Conservation (phyloP, 805 yeast species). For the Alloascoidea africana region DNA sequence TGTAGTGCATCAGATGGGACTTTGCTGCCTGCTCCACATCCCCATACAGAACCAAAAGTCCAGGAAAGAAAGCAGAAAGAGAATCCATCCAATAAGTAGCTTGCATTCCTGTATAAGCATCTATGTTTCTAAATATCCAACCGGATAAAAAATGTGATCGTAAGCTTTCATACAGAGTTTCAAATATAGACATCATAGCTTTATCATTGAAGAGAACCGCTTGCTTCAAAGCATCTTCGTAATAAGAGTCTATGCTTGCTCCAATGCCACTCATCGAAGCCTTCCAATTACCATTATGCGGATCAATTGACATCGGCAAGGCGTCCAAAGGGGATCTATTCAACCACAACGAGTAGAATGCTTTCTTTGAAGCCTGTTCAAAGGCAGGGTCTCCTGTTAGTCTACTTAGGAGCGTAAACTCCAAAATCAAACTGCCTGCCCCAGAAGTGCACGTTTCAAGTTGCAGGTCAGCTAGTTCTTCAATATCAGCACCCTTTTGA, state of each 20-base stretch:
- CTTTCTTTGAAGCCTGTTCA: conserved; percentile 40
- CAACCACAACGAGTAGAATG: conserved; percentile 62
- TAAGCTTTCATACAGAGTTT: conserved; percentile 40
- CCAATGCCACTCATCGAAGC: conserved; percentile 67
- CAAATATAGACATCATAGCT: conserved; percentile 38
- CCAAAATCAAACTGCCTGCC: conserved; percentile 70
- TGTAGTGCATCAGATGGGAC: conserved; percentile 46
- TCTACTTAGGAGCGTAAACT: conserved; percentile 59
- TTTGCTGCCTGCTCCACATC: conserved; percentile 48
- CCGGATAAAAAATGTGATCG: conserved; percentile 29
- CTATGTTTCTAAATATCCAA: conserved; percentile 43
- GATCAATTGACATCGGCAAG: conserved; percentile 67
- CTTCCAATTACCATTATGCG: conserved; percentile 36
- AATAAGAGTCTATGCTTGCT: conserved; percentile 84
- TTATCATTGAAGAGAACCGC: conserved; percentile 57
- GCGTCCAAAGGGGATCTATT: conserved; percentile 44
- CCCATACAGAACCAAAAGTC: conserved; percentile 68
- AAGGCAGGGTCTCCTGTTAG: conserved; percentile 64
- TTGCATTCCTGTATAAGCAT: conserved; percentile 32
- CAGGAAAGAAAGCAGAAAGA: conserved; percentile 79
- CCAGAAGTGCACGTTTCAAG: conserved; percentile 78
- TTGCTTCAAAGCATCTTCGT: conserved; percentile 74
- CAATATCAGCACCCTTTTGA: conserved; percentile 27
- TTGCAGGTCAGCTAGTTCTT: conserved; percentile 8
- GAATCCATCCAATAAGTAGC: conserved; percentile 69